phyloP scores from a whole-genome alignment of 805 yeast genomes.

The Wickerhamiella dianesei region DNA sequence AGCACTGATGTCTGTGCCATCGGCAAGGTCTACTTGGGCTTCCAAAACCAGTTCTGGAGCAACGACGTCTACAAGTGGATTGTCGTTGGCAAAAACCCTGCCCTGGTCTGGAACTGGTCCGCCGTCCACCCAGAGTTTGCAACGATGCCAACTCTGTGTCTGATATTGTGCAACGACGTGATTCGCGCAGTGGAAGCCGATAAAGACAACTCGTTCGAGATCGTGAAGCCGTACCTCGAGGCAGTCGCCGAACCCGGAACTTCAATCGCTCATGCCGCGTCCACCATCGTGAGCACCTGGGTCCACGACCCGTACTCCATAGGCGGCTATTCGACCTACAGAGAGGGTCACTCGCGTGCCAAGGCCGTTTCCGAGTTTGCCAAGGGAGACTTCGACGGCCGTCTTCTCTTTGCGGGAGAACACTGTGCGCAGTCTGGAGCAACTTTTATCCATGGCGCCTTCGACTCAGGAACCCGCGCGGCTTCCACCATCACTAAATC shows the following conservation, averaged over 20 bases:
- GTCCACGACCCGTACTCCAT: conserved; percentile 50
- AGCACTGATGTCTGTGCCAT: conserved; percentile 35
- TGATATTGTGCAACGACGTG: conserved; percentile 54
- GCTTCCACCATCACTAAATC: too few species aligned
- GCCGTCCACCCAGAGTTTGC: conserved; percentile 29
- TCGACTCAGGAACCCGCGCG: conserved; percentile 54
- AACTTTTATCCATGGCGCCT: conserved; percentile 85
- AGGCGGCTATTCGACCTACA: conserved; percentile 63
- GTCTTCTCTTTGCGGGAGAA: conserved; percentile 73
- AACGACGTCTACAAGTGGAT: conserved; percentile 37
- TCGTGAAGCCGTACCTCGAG: conserved; percentile 17
- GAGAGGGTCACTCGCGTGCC: conserved; percentile 55
- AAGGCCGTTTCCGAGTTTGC: conserved; percentile 47
- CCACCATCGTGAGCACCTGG: conserved; percentile 45
- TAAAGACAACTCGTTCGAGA: conserved; percentile 24
- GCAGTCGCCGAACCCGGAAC: conserved; percentile 17
- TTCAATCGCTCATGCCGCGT: conserved; percentile 27
- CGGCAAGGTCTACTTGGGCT: conserved; percentile 63
- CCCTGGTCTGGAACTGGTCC: conserved; percentile 46
- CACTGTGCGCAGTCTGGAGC: conserved; percentile 75
- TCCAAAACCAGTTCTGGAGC: conserved; percentile 49
- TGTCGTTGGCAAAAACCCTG: conserved; percentile 39
- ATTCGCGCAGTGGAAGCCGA: conserved; percentile 42
- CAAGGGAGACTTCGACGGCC: conserved; percentile 34
- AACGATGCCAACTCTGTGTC: conserved; percentile 31